Base-by-base conservation (phyloP, 2,329 filamentous ascomycete species). In the Alternaria arbusti region DNA sequence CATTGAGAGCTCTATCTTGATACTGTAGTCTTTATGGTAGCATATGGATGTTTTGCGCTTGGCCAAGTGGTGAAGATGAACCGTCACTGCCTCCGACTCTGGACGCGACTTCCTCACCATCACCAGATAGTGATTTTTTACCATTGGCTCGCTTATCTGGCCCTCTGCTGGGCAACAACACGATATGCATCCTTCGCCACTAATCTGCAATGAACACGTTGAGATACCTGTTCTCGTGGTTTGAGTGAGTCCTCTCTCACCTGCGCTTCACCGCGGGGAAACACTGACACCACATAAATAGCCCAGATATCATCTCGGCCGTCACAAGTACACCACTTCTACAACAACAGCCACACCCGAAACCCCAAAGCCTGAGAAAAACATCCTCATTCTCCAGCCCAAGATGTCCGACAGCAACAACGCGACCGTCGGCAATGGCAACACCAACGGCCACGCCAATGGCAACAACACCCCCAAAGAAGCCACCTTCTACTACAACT, bases 401-500 rank as follows among this genome's bases (percentile, higher is more conserved):
- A 25, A 20, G 6, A 59, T 40, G 26, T 30, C 49, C 15, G 5
- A 8, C 15, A 10, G 10, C 43, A 57, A 54, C 28, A 26, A 22
- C 32, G 17, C 17, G 20, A 40, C 40, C 22, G 28, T 10, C 22
- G 3, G 13, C 28, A 43, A 54, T 40, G n/a, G 13, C 44, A 36
- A 44, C 56, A 43, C 17, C 61, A 64, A 28, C 45, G 15, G 28
- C 55, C 54, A 46, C 56, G 32, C 8, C 40, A 43, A 28, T 20
- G 17, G 36, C 46, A 6, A 45, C 30, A n/a, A 28, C 50, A 11
- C 40, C n/a, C 3, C 47, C 36, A 13, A 49, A 20, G 32, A 28
- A 23, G 5, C 54, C 23, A 58, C 44, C 49, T 61, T 51, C 57
- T 70, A 68, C 61, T 44, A 65, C 62, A 22, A 57, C 54, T 50